Evolutionary conservation across 176 grass and related monocot genomes (phyloP), one percentile per base, ranked within the genome.

Genomic region (Aegilops longissima): DNA sequence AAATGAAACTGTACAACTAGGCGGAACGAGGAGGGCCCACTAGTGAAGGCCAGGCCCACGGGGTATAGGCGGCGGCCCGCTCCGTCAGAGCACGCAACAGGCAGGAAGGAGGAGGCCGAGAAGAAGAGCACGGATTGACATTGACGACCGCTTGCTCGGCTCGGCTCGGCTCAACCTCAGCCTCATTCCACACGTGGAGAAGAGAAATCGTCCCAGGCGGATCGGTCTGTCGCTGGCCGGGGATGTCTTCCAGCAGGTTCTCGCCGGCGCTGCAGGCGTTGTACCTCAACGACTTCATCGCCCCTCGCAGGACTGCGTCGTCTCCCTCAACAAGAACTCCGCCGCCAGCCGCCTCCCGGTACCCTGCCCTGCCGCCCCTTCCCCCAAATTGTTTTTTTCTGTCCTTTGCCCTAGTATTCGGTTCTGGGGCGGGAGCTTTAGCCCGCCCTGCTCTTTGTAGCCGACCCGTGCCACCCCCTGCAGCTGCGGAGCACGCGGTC

Each of bases 201-300:
- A 79, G 27, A 25, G 25, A 25, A 25, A 9, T 64, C 63, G 24
- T 30, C 63, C 33, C 36, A 7, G 31, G 31, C 31, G 31, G 31
- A 33, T 33, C 31, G 31, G 31, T 24, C 79, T 13, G 9, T 24
- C 12, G 21, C 0, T 6, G 21, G 2, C 9, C 20, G 76, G 77
- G 27, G 76, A 94, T 96, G 97, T 91, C 93, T 61, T 87, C 85
- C 87, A 94, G 45, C 89, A 96, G 93, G 80, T 98, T 98, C 92
- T 98, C 97, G 24, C 90, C 94, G 85, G 94, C 85, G 87, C 92
- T 98, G 75, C 81, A 88, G 86, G 93, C 93, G 21, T 93, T 90
- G 49, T 92, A 98, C 91, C 93, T 96, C 84, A 98, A 98, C 82
- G 94, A 98, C 87, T 98, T 98, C 85, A 98, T 98, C 52, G 87